A percentile compares a stretch with the other conserved stretches of the same genome.
phyloP scores from a whole-genome alignment of 768 basidiomycete genomes.

The Daedaleopsis nitida region DNA sequence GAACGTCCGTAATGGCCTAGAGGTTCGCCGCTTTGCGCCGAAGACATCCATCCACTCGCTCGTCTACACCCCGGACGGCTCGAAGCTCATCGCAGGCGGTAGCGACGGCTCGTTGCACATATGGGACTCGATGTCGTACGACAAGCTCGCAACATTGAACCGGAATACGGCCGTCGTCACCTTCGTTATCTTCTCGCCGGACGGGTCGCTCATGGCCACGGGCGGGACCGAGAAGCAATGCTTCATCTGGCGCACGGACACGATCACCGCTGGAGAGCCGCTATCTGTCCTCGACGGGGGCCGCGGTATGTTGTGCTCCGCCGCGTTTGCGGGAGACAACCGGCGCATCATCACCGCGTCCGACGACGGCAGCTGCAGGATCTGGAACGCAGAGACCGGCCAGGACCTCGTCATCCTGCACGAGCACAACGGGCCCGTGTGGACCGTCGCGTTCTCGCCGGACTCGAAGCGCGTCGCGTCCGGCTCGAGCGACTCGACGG shows the following conservation, averaged over 20 bases:
- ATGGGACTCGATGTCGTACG: neutral
- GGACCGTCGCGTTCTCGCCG: conserved; percentile 19
- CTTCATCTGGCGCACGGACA: neutral
- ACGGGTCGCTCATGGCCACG: conserved; percentile 15
- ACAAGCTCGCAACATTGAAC: neutral
- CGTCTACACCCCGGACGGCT: conserved; percentile 24
- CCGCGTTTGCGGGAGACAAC: conserved; percentile 23
- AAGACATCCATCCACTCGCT: conserved; percentile 10
- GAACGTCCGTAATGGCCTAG: neutral
- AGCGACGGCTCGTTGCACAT: conserved; percentile 14
- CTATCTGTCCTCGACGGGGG: neutral
- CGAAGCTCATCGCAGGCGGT: conserved; percentile 17
- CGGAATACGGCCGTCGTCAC: conserved; percentile 26
- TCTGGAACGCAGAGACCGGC: conserved; percentile 19
- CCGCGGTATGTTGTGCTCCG: conserved; percentile 10
- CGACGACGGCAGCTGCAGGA: conserved; percentile 28
- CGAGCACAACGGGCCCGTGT: conserved; percentile 15
- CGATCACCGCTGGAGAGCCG: neutral
- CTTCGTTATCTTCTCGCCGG: conserved; percentile 32
- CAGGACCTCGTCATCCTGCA: conserved; percentile 28
- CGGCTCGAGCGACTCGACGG: conserved; percentile 38
- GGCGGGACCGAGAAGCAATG: conserved; percentile 2
- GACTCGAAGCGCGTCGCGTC: conserved; percentile 19
- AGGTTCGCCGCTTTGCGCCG: neutral
- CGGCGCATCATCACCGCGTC: conserved; percentile 34